Evolutionary conservation across 768 basidiomycete genomes (phyloP).

Genomic region (Hemileccinum impolitum): DNA sequence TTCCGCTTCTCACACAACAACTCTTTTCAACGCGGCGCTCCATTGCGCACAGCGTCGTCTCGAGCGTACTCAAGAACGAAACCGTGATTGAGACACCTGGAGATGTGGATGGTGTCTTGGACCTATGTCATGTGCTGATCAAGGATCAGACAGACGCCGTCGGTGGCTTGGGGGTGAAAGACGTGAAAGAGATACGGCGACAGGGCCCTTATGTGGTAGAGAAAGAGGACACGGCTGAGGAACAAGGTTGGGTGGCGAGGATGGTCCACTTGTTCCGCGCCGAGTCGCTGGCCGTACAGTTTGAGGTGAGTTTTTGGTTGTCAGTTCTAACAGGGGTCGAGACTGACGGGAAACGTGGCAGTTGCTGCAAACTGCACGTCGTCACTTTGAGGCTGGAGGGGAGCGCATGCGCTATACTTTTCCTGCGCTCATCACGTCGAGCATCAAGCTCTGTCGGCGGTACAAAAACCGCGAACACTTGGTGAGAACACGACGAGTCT

Average conservation of each 20-base stretch:
- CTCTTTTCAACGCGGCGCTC: constrained; percentile 88
- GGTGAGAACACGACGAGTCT: constrained; percentile 35
- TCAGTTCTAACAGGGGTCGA: neutral
- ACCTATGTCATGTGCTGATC: constrained; percentile 89
- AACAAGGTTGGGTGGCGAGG: constrained; percentile 97
- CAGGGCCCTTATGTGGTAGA: constrained; percentile 64
- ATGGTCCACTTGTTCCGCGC: constrained; percentile 96
- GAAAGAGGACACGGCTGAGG: constrained; percentile 91
- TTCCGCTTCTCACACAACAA: constrained; percentile 77
- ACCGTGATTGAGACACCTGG: constrained; percentile 92
- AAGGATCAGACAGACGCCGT: constrained; percentile 72
- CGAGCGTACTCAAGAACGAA: constrained; percentile 94
- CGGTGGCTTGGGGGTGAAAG: constrained; percentile 26
- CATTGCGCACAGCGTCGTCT: constrained; percentile 92
- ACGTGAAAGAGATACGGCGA: constrained; percentile 46
- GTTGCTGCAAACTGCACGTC: constrained; percentile 88
- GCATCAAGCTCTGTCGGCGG: constrained; percentile 88
- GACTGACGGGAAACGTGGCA: constrained; percentile 29
- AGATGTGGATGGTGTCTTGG: constrained; percentile 91
- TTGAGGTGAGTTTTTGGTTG: constrained; percentile 56
- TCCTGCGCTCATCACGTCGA: constrained; percentile 91
- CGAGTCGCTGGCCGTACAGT: constrained; percentile 84
- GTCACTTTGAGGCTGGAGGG: constrained; percentile 87
- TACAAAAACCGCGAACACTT: constrained; percentile 81
- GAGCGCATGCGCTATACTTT: constrained; percentile 97